Conservation (phyloP, 345 rosid species). For the Euphorbia peplus region DNA sequence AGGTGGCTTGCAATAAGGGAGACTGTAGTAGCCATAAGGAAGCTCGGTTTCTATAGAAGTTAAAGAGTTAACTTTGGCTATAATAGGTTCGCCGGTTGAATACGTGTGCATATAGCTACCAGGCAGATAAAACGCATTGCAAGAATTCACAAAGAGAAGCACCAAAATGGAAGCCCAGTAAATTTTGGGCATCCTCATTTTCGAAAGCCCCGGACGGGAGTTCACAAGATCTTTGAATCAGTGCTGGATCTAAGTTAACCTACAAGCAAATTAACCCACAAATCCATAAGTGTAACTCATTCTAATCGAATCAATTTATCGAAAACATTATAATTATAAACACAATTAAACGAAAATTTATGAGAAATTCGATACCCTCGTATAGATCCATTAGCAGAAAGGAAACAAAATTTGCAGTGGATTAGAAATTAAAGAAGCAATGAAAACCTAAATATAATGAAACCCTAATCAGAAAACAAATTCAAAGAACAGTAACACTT, state of each 20-base stretch:
- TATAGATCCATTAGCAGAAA: constrained; percentile 11
- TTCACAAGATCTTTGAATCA: constrained; percentile 12
- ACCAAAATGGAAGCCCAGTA: constrained; percentile 39
- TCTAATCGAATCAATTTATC: neutral
- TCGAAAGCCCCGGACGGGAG: constrained; percentile 15
- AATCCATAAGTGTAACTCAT: neutral
- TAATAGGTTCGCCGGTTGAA: constrained; percentile 42
- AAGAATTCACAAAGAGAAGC: constrained; percentile 37
- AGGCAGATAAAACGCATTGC: constrained; percentile 76
- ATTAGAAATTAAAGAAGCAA: neutral
- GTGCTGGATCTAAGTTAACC: neutral
- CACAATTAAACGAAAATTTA: neutral
- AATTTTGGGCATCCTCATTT: constrained; percentile 32
- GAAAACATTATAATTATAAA: neutral
- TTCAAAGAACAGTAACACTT: neutral
- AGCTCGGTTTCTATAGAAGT: constrained; percentile 92
- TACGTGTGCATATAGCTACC: constrained; percentile 89
- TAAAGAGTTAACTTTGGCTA: constrained; percentile 75
- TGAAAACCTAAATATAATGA: neutral
- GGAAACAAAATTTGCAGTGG: neutral
- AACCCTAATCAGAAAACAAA: neutral
- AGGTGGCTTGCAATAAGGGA: constrained; percentile 62
- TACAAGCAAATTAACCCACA: neutral
- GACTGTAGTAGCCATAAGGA: constrained; percentile 76
- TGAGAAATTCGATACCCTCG: too few species aligned